phyloP scores from a whole-genome alignment of 176 grass and related monocot species.

The Metroxylon sagu region DNA sequence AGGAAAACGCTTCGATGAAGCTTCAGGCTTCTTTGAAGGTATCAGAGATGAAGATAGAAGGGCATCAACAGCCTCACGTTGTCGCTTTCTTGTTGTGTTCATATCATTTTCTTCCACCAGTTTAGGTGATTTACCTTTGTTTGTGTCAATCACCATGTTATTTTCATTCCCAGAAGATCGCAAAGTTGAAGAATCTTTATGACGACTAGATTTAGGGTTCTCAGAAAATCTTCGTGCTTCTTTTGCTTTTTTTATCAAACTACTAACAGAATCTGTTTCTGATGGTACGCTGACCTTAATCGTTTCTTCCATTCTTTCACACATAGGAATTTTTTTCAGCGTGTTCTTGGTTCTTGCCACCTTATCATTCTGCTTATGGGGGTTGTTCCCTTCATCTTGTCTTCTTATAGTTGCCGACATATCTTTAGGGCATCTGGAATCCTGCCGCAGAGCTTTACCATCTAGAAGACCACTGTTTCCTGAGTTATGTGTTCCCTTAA shows the following conservation, averaged over 20 bases:
- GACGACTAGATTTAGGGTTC: conserved; percentile 28
- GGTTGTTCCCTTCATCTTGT: not conserved
- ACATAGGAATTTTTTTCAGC: conserved; percentile 9
- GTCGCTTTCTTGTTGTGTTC: conserved; percentile 60
- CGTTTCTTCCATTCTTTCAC: conserved; percentile 13
- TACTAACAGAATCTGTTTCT: conserved; percentile 27
- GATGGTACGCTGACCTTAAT: conserved; percentile 17
- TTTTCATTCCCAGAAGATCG: conserved; percentile 12
- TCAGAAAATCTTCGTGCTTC: conserved; percentile 36
- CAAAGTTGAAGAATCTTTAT: conserved; percentile 18
- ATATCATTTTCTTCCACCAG: conserved; percentile 27
- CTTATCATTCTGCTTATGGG: conserved; percentile 12
- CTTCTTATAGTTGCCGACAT: not conserved
- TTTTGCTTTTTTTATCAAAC: conserved; percentile 25
- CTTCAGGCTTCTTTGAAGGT: conserved; percentile 46
- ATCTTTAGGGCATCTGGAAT: conserved; percentile 21
- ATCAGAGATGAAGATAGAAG: conserved; percentile 71
- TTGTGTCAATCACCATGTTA: conserved; percentile 16
- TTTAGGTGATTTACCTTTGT: conserved; percentile 27
- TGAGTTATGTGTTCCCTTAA: not conserved
- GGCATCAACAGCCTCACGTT: conserved; percentile 57
- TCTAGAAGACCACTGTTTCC: not conserved
- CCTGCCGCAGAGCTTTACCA: conserved; percentile 23
- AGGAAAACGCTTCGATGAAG: conserved; percentile 16
- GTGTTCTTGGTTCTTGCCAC: conserved; percentile 14